Base-by-base conservation (phyloP, 2,329 filamentous ascomycete species). In the Penicillium sp. region DNA sequence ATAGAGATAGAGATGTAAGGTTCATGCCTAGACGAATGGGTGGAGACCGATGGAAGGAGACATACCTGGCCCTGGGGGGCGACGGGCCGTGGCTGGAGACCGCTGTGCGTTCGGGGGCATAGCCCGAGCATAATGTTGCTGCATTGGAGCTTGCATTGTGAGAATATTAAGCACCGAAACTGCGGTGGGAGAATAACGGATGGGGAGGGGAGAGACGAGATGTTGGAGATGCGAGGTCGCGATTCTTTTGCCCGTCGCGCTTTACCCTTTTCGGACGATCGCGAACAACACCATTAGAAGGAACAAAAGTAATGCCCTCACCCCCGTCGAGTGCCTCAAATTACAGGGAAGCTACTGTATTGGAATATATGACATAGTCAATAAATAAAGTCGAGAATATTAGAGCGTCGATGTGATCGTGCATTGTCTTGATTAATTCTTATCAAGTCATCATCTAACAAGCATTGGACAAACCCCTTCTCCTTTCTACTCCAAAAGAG, bases 401-500 rank as follows among this genome's bases (percentile, higher is more conserved):
- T 22, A 33, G 18, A 13, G 16, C 16, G 22, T 46, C 13, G 25
- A 39, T 41, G 18, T 38, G 37, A 50, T 50, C 52, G 37, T 54
- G 47, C 28, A 50, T 49, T 41, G 30, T 50, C 41, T 58, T 34
- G 29, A 57, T 57, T 55, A 55, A 54, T 59, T 52, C 47, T 47
- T 49, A 53, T 55, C 37, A 49, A 48, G 43, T 50, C 56, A 56
- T 64, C 54, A 52, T 53, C 56, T 55, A 53, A 62, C 61, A 55
- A 55, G 55, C 58, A 57, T 55, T 60, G 42, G 41, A 49, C 55
- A 59, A 61, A 59, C 58, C 45, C 51, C 46, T 22, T 39, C 52
- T 52, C n/a, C 19, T 34, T 35, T 45, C 67, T 64, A 99, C 80
- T 99, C 93, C 62, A 99, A 78, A 79, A 95, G 78, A 52, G 89